Evolutionary conservation across 345 rosid species (phyloP).

Genomic region (Eucalyptus brandiana): DNA sequence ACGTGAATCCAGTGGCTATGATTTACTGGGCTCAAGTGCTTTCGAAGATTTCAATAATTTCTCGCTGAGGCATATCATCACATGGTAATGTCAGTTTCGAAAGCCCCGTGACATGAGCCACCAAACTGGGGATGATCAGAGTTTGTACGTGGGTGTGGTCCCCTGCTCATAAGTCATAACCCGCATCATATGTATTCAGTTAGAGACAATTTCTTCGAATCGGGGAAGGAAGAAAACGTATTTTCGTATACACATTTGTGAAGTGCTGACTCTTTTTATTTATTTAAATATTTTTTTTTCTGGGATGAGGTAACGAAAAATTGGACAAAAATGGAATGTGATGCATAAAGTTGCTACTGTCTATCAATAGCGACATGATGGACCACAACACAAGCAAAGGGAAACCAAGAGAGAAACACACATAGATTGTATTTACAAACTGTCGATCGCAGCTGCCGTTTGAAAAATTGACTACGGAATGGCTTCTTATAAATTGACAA

Average conservation of each 20-base stretch:
- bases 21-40: neutral
- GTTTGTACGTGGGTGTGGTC: neutral
- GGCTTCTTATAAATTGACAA: too few relatives aligned
- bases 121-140: neutral
- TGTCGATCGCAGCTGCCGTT: fast-evolving
- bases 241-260: neutral
- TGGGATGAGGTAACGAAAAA: neutral
- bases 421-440: neutral
- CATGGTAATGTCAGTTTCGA: neutral
- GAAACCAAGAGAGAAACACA: neutral
- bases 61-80: neutral
- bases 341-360: neutral
- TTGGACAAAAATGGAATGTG: neutral
- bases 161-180: neutral
- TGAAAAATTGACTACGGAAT: neutral
- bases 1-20: neutral
- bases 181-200: neutral
- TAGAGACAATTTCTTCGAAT: neutral
- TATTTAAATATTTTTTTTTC: neutral
- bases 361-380: neutral
- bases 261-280: neutral
- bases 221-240: neutral
- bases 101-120: neutral
- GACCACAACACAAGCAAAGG: neutral
- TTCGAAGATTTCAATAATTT: neutral